A percentile compares a stretch with the other conserved stretches of the same genome.
phyloP scores from a whole-genome alignment of 2,329 filamentous ascomycete species.

The Aspergillus awamori region DNA sequence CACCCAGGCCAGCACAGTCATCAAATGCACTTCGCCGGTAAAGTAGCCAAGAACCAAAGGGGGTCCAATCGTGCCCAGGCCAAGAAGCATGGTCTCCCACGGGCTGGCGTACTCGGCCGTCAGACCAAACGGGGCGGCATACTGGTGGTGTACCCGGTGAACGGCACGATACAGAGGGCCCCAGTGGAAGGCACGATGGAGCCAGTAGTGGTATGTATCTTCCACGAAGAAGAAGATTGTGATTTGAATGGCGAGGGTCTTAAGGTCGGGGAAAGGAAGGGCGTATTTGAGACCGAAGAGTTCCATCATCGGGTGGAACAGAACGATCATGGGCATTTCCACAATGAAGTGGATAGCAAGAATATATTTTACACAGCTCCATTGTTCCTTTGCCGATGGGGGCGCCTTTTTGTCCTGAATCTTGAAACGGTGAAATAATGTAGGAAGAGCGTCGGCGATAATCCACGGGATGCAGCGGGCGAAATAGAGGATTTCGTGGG shows the following conservation, averaged over 20 bases:
- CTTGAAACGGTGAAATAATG: slow-evolving; percentile 89
- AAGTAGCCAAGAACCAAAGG: slow-evolving; percentile 79
- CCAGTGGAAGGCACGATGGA: slow-evolving; percentile 87
- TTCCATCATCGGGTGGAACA: slow-evolving; percentile 93
- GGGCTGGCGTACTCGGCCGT: slow-evolving; percentile 96
- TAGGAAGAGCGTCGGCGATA: slow-evolving; percentile 76
- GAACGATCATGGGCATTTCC: slow-evolving; percentile 86
- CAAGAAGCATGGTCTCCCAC: slow-evolving; percentile 91
- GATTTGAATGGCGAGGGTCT: slow-evolving; percentile 85
- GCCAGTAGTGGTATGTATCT: slow-evolving; percentile 97
- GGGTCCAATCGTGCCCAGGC: slow-evolving; percentile 76
- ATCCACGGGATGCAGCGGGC: slow-evolving; percentile 87
- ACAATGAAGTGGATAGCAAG: slow-evolving; percentile 94
- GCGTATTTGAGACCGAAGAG: slow-evolving; percentile 83
- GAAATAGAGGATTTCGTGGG: slow-evolving; percentile 94
- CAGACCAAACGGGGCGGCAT: slow-evolving; percentile 91
- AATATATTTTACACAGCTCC: slow-evolving; percentile 86
- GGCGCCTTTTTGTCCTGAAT: slow-evolving; percentile 88
- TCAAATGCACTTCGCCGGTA: slow-evolving; percentile 82
- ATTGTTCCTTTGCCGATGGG: slow-evolving; percentile 77
- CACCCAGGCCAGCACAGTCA: slow-evolving; percentile 97
- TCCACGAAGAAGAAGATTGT: slow-evolving; percentile 90
- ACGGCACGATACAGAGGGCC: slow-evolving; percentile 90
- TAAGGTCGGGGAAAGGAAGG: slow-evolving; percentile 80
- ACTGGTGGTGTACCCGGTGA: slow-evolving; percentile 98